These are phyloP conservation scores for Tetrastigma voinierianum DNA, from an alignment of 164 flowering plant species.

Conservation along the genomic window DNA sequence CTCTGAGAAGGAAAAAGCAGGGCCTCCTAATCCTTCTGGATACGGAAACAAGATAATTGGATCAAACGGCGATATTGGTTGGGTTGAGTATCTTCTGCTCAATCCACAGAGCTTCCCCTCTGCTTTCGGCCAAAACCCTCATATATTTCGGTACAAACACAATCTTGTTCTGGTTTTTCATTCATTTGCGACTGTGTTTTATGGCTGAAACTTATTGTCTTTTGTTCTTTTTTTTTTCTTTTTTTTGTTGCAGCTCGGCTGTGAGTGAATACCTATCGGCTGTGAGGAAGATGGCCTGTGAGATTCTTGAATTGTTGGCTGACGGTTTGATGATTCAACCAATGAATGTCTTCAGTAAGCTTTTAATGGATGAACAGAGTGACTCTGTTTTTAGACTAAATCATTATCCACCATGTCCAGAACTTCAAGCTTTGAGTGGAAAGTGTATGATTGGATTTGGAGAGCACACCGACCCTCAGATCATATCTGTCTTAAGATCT, in stretches of 20 bases:
- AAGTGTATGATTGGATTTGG: constrained; percentile 38
- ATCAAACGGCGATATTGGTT: constrained; percentile 36
- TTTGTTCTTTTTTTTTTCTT: background rate
- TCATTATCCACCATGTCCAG: constrained; percentile 39
- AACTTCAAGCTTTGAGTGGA: constrained; percentile 16
- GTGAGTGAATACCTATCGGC: constrained; percentile 24
- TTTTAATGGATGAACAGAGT: constrained; percentile 34
- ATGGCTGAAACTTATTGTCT: background rate
- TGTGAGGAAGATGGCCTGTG: constrained; percentile 31
- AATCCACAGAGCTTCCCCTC: constrained; percentile 20
- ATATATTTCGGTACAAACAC: constrained; percentile 22
- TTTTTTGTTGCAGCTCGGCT: constrained; percentile 14
- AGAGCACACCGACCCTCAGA: constrained; percentile 50
- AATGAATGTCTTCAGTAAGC: constrained; percentile 34
- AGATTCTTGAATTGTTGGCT: constrained; percentile 35
- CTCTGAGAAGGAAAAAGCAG: constrained; percentile 27
- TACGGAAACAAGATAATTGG: constrained; percentile 42
- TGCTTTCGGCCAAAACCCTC: constrained; percentile 20
- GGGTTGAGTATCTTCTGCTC: constrained; percentile 39
- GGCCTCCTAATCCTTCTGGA: constrained; percentile 32
- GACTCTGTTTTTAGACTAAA: constrained; percentile 42
- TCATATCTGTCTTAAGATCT: constrained; percentile 39
- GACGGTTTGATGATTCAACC: constrained; percentile 32
- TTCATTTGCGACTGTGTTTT: background rate
- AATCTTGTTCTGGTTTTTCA: background rate